These are phyloP conservation scores for Alternaria burnsii DNA, from an alignment of 2,329 filamentous ascomycete genomes.

Conservation along the genomic window DNA sequence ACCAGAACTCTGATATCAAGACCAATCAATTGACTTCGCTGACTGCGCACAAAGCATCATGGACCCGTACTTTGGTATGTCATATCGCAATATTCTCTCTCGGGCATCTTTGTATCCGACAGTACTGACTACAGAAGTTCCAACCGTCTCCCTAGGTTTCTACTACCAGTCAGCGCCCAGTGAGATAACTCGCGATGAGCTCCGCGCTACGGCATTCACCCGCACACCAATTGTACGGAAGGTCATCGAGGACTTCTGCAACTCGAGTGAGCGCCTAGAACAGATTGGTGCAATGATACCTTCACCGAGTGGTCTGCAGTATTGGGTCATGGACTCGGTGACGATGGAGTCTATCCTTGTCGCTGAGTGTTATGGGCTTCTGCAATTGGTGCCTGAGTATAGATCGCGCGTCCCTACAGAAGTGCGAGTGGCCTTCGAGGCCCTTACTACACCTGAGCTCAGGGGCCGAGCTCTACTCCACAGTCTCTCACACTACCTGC, in stretches of 20 bases:
- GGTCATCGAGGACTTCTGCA: conserved; percentile 1
- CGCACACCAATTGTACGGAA: too few relatives aligned
- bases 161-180: not conserved
- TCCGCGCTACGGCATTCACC: not conserved
- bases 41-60: not conserved
- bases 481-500: not conserved
- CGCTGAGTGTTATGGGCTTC: not conserved
- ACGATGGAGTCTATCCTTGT: not conserved
- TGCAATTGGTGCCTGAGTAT: not conserved
- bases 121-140: not conserved
- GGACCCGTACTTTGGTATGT: not conserved
- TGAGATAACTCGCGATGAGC: not conserved
- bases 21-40: not conserved
- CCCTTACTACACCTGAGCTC: not conserved
- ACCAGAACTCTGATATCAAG: not conserved
- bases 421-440: not conserved
- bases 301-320: not conserved
- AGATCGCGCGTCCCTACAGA: not conserved
- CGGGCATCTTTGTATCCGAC: not conserved
- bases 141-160: too few relatives aligned
- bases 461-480: not conserved
- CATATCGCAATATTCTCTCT: not conserved
- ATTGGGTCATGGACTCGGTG: not conserved
- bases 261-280: conserved; percentile 2
- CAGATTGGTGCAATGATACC: not conserved